Evolutionary conservation across 2,329 filamentous ascomycete species (phyloP).

Genomic region (Ophiostoma piceae): DNA sequence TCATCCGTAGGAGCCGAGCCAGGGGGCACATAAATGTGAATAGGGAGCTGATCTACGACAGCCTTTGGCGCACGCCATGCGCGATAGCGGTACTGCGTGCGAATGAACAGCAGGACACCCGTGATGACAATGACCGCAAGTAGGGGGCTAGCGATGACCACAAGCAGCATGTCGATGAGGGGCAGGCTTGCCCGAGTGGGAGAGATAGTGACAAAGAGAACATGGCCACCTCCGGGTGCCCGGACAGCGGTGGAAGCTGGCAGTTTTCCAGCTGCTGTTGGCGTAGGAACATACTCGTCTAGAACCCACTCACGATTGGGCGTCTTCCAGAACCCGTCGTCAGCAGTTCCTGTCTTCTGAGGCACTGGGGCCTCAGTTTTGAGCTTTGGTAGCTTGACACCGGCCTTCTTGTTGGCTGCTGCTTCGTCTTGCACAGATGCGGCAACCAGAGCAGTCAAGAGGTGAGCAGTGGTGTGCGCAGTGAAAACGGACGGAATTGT

Average conservation of each 20-base stretch:
- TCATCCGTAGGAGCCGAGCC: slow-evolving; percentile 25
- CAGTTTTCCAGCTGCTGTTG: not conserved
- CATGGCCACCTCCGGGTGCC: not conserved
- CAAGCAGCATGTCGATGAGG: slow-evolving; percentile 93
- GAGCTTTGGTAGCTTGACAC: slow-evolving; percentile 12
- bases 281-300: slow-evolving; percentile 24
- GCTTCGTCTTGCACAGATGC: slow-evolving; percentile 18
- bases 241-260: not conserved
- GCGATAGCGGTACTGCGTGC: slow-evolving; percentile 80
- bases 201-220: slow-evolving; percentile 93
- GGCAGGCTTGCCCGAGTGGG: slow-evolving; percentile 85
- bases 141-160: slow-evolving; percentile 89
- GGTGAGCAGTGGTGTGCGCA: slow-evolving; percentile 86
- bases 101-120: slow-evolving; percentile 79
- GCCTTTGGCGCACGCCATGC: slow-evolving; percentile 98
- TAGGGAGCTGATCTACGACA: slow-evolving; percentile 87
- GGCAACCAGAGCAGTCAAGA: slow-evolving; percentile 46
- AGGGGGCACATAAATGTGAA: slow-evolving; percentile 90
- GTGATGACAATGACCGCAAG: slow-evolving; percentile 89
- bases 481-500: slow-evolving; percentile 94
- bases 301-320: slow-evolving; percentile 26
- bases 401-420: slow-evolving; percentile 5
- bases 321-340: slow-evolving; percentile 24
- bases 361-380: slow-evolving; percentile 14
- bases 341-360: slow-evolving; percentile 10